A percentile compares a stretch with the other conserved stretches of the same genome.
phyloP scores from a whole-genome alignment of 495 filamentous ascomycete genomes.

The Podospora australis region DNA sequence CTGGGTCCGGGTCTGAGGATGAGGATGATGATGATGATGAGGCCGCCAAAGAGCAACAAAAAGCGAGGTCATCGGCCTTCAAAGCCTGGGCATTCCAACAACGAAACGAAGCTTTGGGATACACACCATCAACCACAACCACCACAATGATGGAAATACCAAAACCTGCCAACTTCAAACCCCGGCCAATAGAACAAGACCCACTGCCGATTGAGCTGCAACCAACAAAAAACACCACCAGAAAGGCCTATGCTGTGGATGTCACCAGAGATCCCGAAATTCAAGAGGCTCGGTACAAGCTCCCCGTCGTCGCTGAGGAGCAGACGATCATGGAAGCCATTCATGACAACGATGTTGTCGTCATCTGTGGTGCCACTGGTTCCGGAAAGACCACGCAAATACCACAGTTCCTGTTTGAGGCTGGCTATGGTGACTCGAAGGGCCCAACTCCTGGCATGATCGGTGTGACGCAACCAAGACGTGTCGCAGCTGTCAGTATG shows the following conservation, averaged over 20 bases:
- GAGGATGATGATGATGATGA: constrained; percentile 31
- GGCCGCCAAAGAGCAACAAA: constrained; percentile 22
- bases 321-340: constrained; percentile 99
- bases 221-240: constrained; percentile 51
- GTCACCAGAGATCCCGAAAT: constrained; percentile 68
- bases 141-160: constrained; percentile 34
- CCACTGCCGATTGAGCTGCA: constrained; percentile 70
- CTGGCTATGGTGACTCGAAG: constrained; percentile 74
- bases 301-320: constrained; percentile 91
- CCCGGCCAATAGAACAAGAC: constrained; percentile 61
- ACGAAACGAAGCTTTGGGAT: constrained; percentile 65
- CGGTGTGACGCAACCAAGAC: constrained; percentile 86
- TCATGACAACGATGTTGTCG: constrained; percentile 75
- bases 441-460: constrained; percentile 85
- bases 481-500: constrained; percentile 93
- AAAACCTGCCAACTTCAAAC: constrained; percentile 47
- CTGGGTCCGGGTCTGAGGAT: constrained; percentile 19
- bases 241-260: constrained; percentile 70
- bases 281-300: constrained; percentile 65
- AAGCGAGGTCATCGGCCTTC: constrained; percentile 61
- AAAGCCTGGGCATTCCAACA: constrained; percentile 87
- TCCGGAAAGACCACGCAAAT: constrained; percentile 97
- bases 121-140: constrained; percentile 28
- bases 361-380: constrained; percentile 94
- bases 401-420: constrained; percentile 91